Conservation (phyloP, 257 asterid genomes). For the Solanum appendiculatum region DNA sequence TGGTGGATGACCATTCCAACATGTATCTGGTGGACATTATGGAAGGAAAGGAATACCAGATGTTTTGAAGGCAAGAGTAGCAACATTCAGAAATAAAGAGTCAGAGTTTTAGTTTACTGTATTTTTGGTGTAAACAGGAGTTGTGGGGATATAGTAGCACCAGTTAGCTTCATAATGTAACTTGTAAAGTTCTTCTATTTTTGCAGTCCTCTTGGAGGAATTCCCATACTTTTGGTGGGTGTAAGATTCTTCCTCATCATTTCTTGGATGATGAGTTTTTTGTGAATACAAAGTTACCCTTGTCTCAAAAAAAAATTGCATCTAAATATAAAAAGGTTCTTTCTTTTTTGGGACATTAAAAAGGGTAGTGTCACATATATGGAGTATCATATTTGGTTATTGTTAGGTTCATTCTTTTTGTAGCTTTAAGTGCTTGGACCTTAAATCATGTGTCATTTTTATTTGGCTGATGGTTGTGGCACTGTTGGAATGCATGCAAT, state of each 20-base stretch:
- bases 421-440: not conserved
- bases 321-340: not conserved
- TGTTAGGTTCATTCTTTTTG: not conserved
- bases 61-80: not conserved
- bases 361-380: not conserved
- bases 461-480: not conserved
- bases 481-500: conserved; percentile 16
- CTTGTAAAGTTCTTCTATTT: not conserved
- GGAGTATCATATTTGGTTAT: not conserved
- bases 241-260: not conserved
- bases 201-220: not conserved
- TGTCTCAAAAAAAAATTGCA: not conserved
- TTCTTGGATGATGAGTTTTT: not conserved
- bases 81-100: not conserved
- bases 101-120: not conserved
- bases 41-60: not conserved
- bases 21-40: not conserved
- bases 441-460: not conserved
- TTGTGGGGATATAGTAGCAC: not conserved
- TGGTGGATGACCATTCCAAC: not conserved
- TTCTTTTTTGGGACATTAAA: not conserved
- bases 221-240: not conserved
- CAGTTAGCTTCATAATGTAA: not conserved
- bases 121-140: not conserved
- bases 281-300: not conserved